phyloP scores from a whole-genome alignment of 495 filamentous ascomycete species.

The Penicillium flavigenum region DNA sequence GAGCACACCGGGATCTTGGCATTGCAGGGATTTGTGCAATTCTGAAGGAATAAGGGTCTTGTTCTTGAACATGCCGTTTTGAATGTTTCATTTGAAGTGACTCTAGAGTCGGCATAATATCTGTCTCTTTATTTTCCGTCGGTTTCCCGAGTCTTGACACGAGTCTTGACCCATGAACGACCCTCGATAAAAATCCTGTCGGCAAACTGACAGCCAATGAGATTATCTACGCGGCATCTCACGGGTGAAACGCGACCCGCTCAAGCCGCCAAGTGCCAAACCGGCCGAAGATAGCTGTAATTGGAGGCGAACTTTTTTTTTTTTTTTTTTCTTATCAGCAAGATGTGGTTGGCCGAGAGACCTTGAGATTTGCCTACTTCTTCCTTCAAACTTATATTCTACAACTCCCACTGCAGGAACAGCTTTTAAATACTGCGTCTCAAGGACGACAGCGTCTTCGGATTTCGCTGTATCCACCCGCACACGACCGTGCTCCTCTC shows the following conservation, averaged over 20 bases:
- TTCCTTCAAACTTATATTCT: neutral
- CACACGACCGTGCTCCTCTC: conserved; percentile 11
- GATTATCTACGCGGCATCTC: neutral
- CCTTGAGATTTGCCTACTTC: conserved; percentile 14
- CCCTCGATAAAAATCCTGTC: conserved; percentile 1
- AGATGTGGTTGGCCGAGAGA: conserved; percentile 24
- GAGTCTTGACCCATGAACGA: conserved; percentile 15
- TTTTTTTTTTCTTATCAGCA: conserved; percentile 20
- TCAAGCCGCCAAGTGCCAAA: conserved; percentile 28
- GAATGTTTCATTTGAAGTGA: neutral
- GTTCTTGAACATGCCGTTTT: too few species aligned
- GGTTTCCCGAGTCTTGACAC: conserved; percentile 22
- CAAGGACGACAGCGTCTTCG: conserved; percentile 5
- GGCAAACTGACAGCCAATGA: conserved; percentile 21
- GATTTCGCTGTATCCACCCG: neutral
- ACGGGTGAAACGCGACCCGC: conserved; percentile 3
- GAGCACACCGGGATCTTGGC: conserved; percentile 16
- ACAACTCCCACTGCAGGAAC: conserved; percentile 9
- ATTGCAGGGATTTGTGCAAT: neutral
- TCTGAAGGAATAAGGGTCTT: neutral
- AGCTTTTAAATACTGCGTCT: conserved; percentile 15
- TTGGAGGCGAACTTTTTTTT: conserved; percentile 22
- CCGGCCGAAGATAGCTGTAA: conserved; percentile 14
- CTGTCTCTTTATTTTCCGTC: neutral
- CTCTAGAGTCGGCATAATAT: neutral